Base-by-base conservation (phyloP, 257 asterid genomes). In the Leptodermis oblonga region DNA sequence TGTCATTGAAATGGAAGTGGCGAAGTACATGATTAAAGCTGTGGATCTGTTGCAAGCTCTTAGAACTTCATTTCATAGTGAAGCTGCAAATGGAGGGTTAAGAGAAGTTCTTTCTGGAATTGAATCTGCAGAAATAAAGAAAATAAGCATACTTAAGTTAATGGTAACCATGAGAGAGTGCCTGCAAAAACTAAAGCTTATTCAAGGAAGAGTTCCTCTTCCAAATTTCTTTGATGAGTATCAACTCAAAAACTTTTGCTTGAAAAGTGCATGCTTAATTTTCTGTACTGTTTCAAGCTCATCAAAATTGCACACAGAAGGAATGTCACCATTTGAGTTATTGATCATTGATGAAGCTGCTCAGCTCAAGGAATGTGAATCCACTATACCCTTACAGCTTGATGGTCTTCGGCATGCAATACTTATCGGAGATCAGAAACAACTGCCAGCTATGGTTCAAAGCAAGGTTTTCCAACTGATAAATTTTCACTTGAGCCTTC, bases 341-440 rank as follows among this genome's bases (percentile, higher is more conserved):
- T 80, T 84, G 75, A 73, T 89, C 51, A 78, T 91, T 30, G 97
- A 91, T 74, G 97, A 91, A 82, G 97, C 97, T 34, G 97, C 97
- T 37, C 96, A 88, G 69, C 79, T 88, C 25, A 88, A 90, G 76
- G 96, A 91, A 75, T 88, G 96, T 25, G 97, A 91, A 65, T 80
- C 96, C 36, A 75, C 75, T 13, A 83, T 91, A 23, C 91, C 97
- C 4, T 79, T 91, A 67, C 97, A 84, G 76, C 80, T 91, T 55
- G 76, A 73, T 13, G 96, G 93, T 48, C 69, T 84, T 43, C 83
- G 80, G 52, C 92, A 91, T 77, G 95, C 93, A 55, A 39, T 88
- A 60, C 92, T 91, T 25, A 84, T 88, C 13, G 97, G 97, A 23
- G 96, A 91, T n/a, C 92, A 88, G 77, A 77, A 77, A 59, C 97